Conservation (phyloP, 164 flowering plant species). For the Malania oleifera region DNA sequence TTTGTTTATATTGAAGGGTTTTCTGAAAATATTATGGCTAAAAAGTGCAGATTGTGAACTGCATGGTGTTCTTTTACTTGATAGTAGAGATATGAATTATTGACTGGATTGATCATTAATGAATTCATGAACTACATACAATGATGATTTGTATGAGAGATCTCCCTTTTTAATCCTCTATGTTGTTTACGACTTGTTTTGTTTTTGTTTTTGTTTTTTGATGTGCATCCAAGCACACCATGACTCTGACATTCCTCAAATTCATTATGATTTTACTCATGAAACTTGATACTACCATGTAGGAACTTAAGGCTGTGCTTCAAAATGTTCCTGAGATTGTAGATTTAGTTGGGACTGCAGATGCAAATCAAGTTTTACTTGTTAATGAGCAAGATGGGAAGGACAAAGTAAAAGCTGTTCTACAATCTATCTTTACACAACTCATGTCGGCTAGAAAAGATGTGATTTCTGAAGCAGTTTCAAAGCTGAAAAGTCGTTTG, state of each 20-base stretch:
- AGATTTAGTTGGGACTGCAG: slow-evolving; percentile 54
- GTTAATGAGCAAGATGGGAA: slow-evolving; percentile 39
- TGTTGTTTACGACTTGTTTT: too few relatives aligned
- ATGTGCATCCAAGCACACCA: too few relatives aligned
- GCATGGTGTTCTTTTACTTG: too few relatives aligned
- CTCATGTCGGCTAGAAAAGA: slow-evolving; percentile 73
- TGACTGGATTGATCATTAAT: too few relatives aligned
- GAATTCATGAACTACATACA: too few relatives aligned
- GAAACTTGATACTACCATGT: slow-evolving; percentile 13
- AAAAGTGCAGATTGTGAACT: too few relatives aligned
- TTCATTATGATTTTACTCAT: slow-evolving; percentile 4
- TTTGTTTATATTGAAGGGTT: too few relatives aligned
- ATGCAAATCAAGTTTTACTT: slow-evolving; percentile 35
- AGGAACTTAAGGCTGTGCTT: slow-evolving; percentile 75
- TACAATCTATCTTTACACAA: slow-evolving; percentile 53
- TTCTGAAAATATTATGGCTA: too few relatives aligned
- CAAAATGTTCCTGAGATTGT: slow-evolving; percentile 70
- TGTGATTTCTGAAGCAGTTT: slow-evolving; percentile 31
- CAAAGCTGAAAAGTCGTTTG: slow-evolving; percentile 56
- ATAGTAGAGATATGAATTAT: too few relatives aligned
- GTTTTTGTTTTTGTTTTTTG: too few relatives aligned
- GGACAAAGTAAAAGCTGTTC: slow-evolving; percentile 42
- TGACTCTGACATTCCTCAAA: background rate
- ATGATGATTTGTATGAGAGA: too few relatives aligned
- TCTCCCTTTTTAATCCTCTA: too few relatives aligned